Conservation (phyloP, 257 asterid genomes). For the Ajuga chamaepitys region DNA sequence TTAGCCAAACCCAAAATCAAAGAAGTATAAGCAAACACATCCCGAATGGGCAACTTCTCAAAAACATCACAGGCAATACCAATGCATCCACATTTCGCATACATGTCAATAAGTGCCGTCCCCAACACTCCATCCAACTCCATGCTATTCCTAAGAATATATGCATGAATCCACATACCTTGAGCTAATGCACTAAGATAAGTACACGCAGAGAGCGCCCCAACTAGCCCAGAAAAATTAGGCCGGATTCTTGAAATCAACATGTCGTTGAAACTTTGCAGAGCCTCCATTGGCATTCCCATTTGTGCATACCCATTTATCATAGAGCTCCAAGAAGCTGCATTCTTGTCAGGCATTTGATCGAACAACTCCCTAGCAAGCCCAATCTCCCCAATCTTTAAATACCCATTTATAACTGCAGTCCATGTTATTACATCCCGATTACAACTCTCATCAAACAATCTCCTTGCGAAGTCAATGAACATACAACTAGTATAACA, state of each 20-base stretch:
- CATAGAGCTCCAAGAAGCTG: conserved; percentile 47
- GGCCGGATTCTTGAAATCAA: conserved; percentile 33
- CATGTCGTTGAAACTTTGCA: conserved; percentile 31
- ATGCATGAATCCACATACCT: conserved; percentile 50
- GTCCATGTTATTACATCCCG: conserved; percentile 49
- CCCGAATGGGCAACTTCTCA: conserved; percentile 25
- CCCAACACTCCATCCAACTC: conserved; percentile 32
- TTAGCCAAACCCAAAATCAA: conserved; percentile 47
- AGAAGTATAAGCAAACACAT: conserved; percentile 40
- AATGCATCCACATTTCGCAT: conserved; percentile 50
- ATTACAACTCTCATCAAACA: conserved; percentile 31
- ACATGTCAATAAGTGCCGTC: conserved; percentile 54
- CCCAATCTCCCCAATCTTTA: conserved; percentile 23
- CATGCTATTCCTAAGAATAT: conserved; percentile 17
- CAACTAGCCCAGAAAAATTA: conserved; percentile 34
- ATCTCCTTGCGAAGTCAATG: conserved; percentile 29
- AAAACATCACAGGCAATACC: conserved; percentile 32
- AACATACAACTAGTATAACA: conserved; percentile 27
- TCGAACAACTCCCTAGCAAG: conserved; percentile 40
- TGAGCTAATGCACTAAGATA: conserved; percentile 37
- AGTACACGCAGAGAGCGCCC: conserved; percentile 37
- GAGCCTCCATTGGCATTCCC: conserved; percentile 38
- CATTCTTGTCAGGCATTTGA: conserved; percentile 44
- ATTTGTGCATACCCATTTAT: conserved; percentile 39
- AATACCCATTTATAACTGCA: conserved; percentile 39